Conservation (phyloP, 768 basidiomycete species). For the Termitomyces sp. region DNA sequence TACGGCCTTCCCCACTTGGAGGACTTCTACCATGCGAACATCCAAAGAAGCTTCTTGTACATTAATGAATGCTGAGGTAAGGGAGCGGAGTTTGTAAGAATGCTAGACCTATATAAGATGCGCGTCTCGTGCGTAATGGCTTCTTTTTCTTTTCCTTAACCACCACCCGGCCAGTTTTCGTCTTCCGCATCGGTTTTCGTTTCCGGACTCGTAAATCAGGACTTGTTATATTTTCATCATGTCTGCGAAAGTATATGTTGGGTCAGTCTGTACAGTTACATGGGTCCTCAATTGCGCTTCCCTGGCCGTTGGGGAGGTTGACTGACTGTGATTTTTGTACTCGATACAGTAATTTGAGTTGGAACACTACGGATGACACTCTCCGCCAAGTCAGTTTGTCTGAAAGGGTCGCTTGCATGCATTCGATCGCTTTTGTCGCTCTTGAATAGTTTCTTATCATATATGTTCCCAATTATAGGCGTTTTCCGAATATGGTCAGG, state of each 20-base stretch:
- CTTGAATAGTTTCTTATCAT: conserved; percentile 43
- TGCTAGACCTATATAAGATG: conserved; percentile 35
- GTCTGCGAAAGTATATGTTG: conserved; percentile 88
- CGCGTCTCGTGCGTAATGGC: conserved; percentile 21
- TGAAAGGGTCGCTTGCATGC: conserved; percentile 26
- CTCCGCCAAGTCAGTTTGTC: conserved; percentile 80
- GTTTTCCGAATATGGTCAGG: conserved; percentile 75
- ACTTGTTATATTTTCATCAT: conserved; percentile 58
- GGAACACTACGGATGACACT: conserved; percentile 93
- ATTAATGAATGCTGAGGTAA: conserved; percentile 15
- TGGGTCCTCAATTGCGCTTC: conserved; percentile 41
- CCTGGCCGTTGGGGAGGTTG: conserved; percentile 40
- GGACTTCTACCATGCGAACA: background rate
- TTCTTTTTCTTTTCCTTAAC: conserved; percentile 39
- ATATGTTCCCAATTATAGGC: conserved; percentile 60
- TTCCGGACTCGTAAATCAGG: conserved; percentile 44
- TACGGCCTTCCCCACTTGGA: background rate
- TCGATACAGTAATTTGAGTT: conserved; percentile 84
- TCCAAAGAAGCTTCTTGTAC: conserved; percentile 9
- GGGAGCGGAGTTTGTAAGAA: conserved; percentile 46
- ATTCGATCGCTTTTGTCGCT: conserved; percentile 24
- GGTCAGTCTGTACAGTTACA: conserved; percentile 74
- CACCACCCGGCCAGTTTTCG: conserved; percentile 36
- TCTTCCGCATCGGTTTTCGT: conserved; percentile 53
- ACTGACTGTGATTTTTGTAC: conserved; percentile 55